phyloP scores from a whole-genome alignment of 2,329 filamentous ascomycete genomes.

The Pyricularia grisea region DNA sequence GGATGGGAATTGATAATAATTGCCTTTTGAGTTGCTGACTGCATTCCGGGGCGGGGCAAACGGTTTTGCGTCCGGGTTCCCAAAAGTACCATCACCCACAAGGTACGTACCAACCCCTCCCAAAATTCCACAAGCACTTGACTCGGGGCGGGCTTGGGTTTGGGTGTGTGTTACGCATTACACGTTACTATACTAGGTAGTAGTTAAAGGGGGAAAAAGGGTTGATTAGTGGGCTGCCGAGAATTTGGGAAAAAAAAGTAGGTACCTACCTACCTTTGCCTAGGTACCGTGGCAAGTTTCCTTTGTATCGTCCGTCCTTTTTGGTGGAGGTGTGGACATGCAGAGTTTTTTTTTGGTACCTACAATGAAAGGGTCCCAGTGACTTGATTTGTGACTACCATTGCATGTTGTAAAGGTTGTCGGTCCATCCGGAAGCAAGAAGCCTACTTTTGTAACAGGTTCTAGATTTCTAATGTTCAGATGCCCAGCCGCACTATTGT shows the following conservation, averaged over 20 bases:
- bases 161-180: neutral
- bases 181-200: too few relatives aligned
- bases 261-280: too few relatives aligned
- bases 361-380: neutral
- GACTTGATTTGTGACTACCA: neutral
- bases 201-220: neutral
- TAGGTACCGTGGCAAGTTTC: neutral
- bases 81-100: neutral
- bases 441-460: neutral
- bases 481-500: neutral
- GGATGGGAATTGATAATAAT: neutral
- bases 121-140: neutral
- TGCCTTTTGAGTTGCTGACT: neutral
- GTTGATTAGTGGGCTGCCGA: neutral
- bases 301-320: neutral
- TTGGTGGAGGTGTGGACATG: neutral
- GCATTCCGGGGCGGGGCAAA: neutral
- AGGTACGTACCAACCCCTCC: neutral
- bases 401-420: too few relatives aligned
- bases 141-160: neutral
- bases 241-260: neutral
- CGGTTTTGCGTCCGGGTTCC: neutral
- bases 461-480: neutral
- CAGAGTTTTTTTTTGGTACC: neutral
- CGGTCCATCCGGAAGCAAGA: neutral